phyloP scores from a whole-genome alignment of 129 eudicot genomes.

The Erigeron canadensis region DNA sequence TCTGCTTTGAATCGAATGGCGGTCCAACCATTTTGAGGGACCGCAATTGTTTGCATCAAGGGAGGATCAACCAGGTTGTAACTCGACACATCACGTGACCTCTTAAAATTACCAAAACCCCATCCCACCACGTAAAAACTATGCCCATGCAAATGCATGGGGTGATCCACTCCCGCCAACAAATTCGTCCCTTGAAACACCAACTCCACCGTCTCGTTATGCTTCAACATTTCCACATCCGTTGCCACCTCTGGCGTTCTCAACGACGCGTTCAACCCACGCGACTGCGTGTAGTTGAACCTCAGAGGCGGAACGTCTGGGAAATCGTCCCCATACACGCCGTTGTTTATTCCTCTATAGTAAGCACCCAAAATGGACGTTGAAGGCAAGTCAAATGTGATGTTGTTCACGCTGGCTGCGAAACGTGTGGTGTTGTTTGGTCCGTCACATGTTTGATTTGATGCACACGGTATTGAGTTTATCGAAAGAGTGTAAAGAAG shows the following conservation, averaged over 20 bases:
- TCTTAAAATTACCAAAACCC: slow-evolving; percentile 60
- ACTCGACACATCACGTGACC: slow-evolving; percentile 32
- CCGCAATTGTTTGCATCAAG: slow-evolving; percentile 52
- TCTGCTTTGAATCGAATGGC: slow-evolving; percentile 65
- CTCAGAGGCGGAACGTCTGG: slow-evolving; percentile 46
- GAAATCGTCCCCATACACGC: slow-evolving; percentile 44
- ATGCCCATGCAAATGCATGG: slow-evolving; percentile 75
- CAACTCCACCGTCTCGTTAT: slow-evolving; percentile 55
- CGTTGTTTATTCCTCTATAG: slow-evolving; percentile 30
- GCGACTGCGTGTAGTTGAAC: slow-evolving; percentile 49
- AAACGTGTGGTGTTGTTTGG: slow-evolving; percentile 28
- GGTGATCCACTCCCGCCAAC: slow-evolving; percentile 56
- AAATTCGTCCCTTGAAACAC: slow-evolving; percentile 60
- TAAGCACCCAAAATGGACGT: slow-evolving; percentile 44
- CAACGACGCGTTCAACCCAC: slow-evolving; percentile 12
- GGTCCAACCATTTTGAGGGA: slow-evolving; percentile 68
- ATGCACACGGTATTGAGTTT: slow-evolving; percentile 30
- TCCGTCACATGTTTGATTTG: slow-evolving; percentile 30
- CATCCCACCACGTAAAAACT: slow-evolving; percentile 69
- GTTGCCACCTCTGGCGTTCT: slow-evolving; percentile 34
- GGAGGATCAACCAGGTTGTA: slow-evolving; percentile 75
- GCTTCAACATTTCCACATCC: slow-evolving; percentile 38
- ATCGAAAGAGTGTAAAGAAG: slow-evolving; percentile 37
- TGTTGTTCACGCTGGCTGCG: slow-evolving; percentile 48
- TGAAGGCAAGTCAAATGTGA: slow-evolving; percentile 36